Percentiles rank a stretch among this genome's conserved stretches.
These are phyloP conservation scores for Phellinidium pouzarii DNA, from an alignment of 1,284 basidiomycete genomes.

Conservation along the genomic window DNA sequence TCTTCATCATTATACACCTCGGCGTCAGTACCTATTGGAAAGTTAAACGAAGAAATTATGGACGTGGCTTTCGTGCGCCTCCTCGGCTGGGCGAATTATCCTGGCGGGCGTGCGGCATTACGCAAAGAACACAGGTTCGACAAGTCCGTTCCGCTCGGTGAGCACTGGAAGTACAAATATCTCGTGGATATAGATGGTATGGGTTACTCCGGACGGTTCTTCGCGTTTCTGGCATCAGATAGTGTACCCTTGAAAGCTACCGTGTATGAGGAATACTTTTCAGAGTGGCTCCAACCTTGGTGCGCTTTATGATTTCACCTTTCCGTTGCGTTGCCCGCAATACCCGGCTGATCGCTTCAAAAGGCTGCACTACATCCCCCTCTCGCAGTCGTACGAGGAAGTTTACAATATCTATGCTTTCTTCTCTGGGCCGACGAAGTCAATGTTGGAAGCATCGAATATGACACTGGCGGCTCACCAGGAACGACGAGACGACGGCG, in stretches of 20 bases:
- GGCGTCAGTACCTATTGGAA: slow-evolving; percentile 50
- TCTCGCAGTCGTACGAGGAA: slow-evolving; percentile 81
- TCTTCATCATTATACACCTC: slow-evolving; percentile 52
- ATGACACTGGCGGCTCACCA: slow-evolving; percentile 32
- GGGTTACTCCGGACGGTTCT: slow-evolving; percentile 88
- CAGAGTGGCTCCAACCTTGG: slow-evolving; percentile 81
- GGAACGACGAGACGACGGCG: slow-evolving; percentile 52
- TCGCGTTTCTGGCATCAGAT: slow-evolving; percentile 81
- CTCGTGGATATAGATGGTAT: slow-evolving; percentile 89
- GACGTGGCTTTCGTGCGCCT: slow-evolving; percentile 84
- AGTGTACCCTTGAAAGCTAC: slow-evolving; percentile 87
- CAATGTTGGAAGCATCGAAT: slow-evolving; percentile 52
- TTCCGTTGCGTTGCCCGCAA: not conserved
- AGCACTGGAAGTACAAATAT: slow-evolving; percentile 91
- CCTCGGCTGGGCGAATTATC: slow-evolving; percentile 62
- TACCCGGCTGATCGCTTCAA: not conserved
- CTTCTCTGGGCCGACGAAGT: slow-evolving; percentile 75
- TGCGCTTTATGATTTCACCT: slow-evolving; percentile 30
- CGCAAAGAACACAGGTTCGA: slow-evolving; percentile 67
- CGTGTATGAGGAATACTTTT: slow-evolving; percentile 86
- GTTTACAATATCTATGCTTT: slow-evolving; percentile 89
- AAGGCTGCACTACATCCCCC: slow-evolving; percentile 91
- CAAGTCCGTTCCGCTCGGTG: slow-evolving; percentile 72
- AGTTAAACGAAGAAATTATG: slow-evolving; percentile 78
- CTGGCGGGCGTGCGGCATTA: slow-evolving; percentile 75